Evolutionary conservation across 2,329 filamentous ascomycete species (phyloP).

Genomic region (Pyrenophora graminea): DNA sequence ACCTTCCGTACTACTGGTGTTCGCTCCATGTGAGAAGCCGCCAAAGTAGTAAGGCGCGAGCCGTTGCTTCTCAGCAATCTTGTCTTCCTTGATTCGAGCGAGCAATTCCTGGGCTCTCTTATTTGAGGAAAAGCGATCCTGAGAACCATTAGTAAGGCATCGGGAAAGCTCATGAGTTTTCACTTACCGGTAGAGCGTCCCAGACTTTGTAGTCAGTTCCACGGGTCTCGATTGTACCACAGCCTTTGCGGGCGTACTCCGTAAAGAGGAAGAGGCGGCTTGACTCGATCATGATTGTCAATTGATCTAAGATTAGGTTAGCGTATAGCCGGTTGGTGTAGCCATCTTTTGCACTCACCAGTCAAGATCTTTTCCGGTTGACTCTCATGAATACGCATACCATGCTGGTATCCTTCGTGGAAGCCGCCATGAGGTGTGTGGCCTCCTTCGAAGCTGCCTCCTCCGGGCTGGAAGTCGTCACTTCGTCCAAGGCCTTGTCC

Average conservation of each 20-base stretch:
- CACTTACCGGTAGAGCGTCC: conserved; percentile 42
- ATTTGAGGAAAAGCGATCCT: conserved; percentile 46
- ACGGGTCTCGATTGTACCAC: conserved; percentile 41
- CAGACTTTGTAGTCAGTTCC: conserved; percentile 47
- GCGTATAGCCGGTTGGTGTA: not conserved
- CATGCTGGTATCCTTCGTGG: conserved; percentile 52
- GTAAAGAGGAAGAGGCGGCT: conserved; percentile 47
- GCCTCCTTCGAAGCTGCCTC: conserved; percentile 45
- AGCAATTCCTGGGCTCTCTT: conserved; percentile 42
- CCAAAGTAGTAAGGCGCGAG: conserved; percentile 44
- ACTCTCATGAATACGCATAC: conserved; percentile 51
- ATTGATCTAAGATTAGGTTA: conserved; percentile 34
- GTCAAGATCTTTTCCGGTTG: conserved; percentile 51
- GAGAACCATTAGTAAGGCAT: not conserved
- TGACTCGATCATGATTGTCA: conserved; percentile 47
- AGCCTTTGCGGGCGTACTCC: conserved; percentile 43
- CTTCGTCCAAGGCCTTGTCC: conserved; percentile 46
- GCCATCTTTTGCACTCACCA: conserved; percentile 16
- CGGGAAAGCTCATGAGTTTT: not conserved
- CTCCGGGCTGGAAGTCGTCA: conserved; percentile 50
- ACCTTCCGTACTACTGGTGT: conserved; percentile 33
- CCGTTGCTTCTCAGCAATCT: conserved; percentile 38
- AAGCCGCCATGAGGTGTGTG: conserved; percentile 48
- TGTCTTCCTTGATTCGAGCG: conserved; percentile 35
- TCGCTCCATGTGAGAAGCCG: conserved; percentile 39